phyloP scores from a whole-genome alignment of 305 asterid genomes.

The Fraxinus sp. region DNA sequence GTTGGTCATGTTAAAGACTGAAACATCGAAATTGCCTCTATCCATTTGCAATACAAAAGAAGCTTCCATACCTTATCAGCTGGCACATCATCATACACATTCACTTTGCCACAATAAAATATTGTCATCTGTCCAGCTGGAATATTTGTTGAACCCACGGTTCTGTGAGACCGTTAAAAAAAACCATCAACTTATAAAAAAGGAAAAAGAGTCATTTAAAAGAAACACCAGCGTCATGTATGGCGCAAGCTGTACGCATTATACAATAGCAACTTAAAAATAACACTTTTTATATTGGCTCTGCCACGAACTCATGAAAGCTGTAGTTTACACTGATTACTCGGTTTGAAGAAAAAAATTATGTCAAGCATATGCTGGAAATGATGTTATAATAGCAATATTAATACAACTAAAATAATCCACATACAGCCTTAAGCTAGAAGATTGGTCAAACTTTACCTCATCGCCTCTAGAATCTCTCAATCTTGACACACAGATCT shows the following conservation, averaged over 20 bases:
- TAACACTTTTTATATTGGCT: background rate
- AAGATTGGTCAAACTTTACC: background rate
- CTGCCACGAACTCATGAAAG: background rate
- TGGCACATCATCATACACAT: constrained; percentile 85
- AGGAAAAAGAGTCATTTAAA: constrained; percentile 15
- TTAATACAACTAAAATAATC: background rate
- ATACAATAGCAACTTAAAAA: background rate
- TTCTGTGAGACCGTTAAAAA: constrained; percentile 38
- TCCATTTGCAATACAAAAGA: constrained; percentile 5
- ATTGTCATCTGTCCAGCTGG: constrained; percentile 82
- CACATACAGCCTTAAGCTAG: background rate
- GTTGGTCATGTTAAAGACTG: constrained; percentile 7
- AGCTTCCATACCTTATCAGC: constrained; percentile 65
- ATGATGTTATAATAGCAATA: background rate
- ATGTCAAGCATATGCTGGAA: background rate
- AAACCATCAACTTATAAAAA: constrained; percentile 19
- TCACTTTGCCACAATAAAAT: constrained; percentile 81
- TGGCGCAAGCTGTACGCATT: constrained; percentile 11
- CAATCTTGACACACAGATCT: background rate
- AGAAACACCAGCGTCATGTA: constrained; percentile 9
- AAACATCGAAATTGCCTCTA: constrained; percentile 7
- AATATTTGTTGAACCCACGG: constrained; percentile 37
- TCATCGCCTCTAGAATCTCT: background rate
- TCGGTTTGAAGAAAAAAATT: background rate
- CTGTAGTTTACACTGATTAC: background rate